Conservation (phyloP, 257 asterid species). For the Solanum lignicaule region DNA sequence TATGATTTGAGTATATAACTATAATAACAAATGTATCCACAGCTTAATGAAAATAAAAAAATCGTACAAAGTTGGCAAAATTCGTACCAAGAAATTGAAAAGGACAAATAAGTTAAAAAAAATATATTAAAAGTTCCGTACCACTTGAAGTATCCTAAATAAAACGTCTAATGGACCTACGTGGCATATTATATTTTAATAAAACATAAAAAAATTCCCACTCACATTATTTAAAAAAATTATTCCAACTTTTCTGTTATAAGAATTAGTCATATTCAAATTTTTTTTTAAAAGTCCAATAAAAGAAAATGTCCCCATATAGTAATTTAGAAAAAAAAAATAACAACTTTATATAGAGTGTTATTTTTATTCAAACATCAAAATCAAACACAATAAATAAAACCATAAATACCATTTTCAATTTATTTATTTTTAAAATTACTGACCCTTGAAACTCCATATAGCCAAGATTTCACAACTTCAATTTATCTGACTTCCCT, state of each 20-base stretch:
- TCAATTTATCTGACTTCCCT: background rate
- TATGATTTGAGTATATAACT: background rate
- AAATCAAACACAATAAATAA: background rate
- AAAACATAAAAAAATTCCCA: background rate
- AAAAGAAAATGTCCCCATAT: background rate
- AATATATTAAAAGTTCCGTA: background rate
- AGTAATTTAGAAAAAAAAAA: background rate
- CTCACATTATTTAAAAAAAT: background rate
- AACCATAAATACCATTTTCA: background rate
- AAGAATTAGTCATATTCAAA: background rate
- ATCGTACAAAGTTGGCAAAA: background rate
- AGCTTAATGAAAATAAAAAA: too few relatives aligned
- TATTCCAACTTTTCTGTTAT: background rate
- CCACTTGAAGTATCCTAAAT: background rate
- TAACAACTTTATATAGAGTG: background rate
- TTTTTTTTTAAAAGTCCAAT: background rate
- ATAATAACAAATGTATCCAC: background rate
- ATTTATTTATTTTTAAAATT: background rate
- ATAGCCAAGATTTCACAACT: slow-evolving; percentile 1
- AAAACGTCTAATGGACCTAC: background rate
- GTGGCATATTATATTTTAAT: background rate
- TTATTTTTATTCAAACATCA: background rate
- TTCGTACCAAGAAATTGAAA: background rate
- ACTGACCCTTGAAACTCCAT: slow-evolving; percentile 16
- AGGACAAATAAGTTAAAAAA: background rate